Percentiles rank a stretch among this genome's conserved stretches.
These are phyloP conservation scores for Mycena haematopus DNA, from an alignment of 768 basidiomycete species.

Conservation along the genomic window DNA sequence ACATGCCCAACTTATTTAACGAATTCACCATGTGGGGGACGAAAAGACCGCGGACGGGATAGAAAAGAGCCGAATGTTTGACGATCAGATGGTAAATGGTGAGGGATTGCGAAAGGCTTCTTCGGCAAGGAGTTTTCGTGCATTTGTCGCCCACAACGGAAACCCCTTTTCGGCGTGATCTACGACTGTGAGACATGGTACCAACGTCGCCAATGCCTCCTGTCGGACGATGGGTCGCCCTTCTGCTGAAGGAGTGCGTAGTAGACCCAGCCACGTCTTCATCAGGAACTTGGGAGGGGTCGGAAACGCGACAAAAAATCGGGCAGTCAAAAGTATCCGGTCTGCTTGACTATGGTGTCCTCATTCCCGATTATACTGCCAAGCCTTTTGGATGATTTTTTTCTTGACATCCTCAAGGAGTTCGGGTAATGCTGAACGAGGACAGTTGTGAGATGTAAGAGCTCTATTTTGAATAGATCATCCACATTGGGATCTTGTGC, in stretches of 20 bases:
- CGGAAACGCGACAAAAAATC: slow-evolving; percentile 89
- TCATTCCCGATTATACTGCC: slow-evolving; percentile 87
- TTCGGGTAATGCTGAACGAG: slow-evolving; percentile 85
- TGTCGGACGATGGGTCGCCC: slow-evolving; percentile 83
- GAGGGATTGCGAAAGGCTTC: slow-evolving; percentile 75
- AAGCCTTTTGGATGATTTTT: slow-evolving; percentile 92
- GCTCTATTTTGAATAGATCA: slow-evolving; percentile 89
- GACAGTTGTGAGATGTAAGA: slow-evolving; percentile 87
- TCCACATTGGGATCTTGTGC: slow-evolving; percentile 71
- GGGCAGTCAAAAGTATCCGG: slow-evolving; percentile 86
- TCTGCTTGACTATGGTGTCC: slow-evolving; percentile 92
- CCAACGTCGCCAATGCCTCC: slow-evolving; percentile 84
- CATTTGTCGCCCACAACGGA: slow-evolving; percentile 86
- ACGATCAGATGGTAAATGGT: slow-evolving; percentile 93
- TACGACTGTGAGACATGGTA: slow-evolving; percentile 76
- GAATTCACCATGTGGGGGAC: slow-evolving; percentile 93
- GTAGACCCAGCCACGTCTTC: slow-evolving; percentile 87
- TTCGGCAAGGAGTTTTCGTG: slow-evolving; percentile 85
- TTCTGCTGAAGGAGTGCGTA: slow-evolving; percentile 74
- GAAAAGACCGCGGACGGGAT: slow-evolving; percentile 90
- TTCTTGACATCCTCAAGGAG: slow-evolving; percentile 85
- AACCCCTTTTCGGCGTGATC: slow-evolving; percentile 63
- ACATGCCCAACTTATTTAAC: slow-evolving; percentile 86
- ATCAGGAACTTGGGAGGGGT: slow-evolving; percentile 91
- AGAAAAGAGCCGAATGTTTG: slow-evolving; percentile 90